Base-by-base conservation (phyloP, 495 filamentous ascomycete genomes). In the Hamigera avellanea region DNA sequence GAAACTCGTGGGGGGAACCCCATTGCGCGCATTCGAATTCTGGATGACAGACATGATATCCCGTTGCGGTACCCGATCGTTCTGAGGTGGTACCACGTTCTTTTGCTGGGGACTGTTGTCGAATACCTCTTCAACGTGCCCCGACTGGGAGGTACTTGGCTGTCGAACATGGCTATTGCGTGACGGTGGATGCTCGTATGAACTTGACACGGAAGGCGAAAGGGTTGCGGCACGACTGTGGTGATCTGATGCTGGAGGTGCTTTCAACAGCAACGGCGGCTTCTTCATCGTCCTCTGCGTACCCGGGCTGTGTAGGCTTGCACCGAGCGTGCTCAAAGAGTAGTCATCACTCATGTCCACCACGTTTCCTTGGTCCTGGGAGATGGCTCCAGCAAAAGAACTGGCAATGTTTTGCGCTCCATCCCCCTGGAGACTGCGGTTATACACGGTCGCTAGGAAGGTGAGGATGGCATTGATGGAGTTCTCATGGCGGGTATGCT, bases 381-480 rank as follows among this genome's bases (percentile, higher is more conserved):
- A 72, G 26, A 86, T 80, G 34, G 75, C 75, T 29, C 76, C 81
- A 1, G 76, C 71, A 50, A 88, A 72, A 32, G 85, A 72, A 41
- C 81, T 81, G 13, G 78, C 76, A 17, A 86, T 67, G 32, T 78
- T 83, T 43, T 81, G 75, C 0, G 68, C 57, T 16, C 62, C 64
- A 30, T 76, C 77, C 36, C 73, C 75, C 35, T 80, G 74, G 18
- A 84, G 55, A 42, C 75, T 82, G 39, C 79, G 82, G 46, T 91
- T 83, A 65, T 95, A 98, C 7, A 98, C 86, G 7, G 91, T 95
- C 13, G 91, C 93, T 2, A 98, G 72, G 55, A 96, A 98, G 19
- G 86, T 94, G 12, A 98, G 67, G 45, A 98, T 96, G 16, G 93
- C 91, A 48, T 95, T 96, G 53, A 98, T 98, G 8, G 87, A 95